Evolutionary conservation across 768 basidiomycete genomes (phyloP), one percentile per base, ranked within the genome.

Genomic region (Hygrophoropsis aurantiaca): DNA sequence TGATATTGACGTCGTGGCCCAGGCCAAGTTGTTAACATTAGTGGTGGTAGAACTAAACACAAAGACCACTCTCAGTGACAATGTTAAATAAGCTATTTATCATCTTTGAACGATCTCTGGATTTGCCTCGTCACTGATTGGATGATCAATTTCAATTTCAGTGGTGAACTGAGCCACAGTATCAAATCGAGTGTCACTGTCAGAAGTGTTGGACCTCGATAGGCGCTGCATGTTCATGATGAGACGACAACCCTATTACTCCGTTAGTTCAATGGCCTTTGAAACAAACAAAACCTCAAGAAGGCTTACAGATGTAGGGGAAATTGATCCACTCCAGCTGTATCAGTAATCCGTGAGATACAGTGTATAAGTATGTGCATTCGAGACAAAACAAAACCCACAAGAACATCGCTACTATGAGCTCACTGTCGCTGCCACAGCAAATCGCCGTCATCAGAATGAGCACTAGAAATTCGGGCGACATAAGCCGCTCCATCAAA

Each of bases 181-280:
- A 30, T 13, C 27, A 13, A 30, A 30, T 13, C 27, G 27, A 6
- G 27, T 30, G 27, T 30, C 27, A 13, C n/a, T n/a, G n/a, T n/a
- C n/a, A n/a, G n/a, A n/a, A n/a, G 11, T 11, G 18, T 7, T 15
- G 11, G 26, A 4, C n/a, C 9, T 44, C 32, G 43, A 24, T 20
- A 46, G 16, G 18, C 37, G 45, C n/a, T 35, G 35, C 21, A 46
- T 46, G 24, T 46, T 46, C 15, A 46, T 15, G 35, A 46, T 46
- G n/a, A 46, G 37, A 26, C 45, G 45, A 21, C 45, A 37, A 25
- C 45, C 45, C 45, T 46, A 21, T n/a, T 10, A 20, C 25, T 40
- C 19, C 8, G 26, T 18, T n/a, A 40, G 27, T 38, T 8, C 16
- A 38, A 38, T 7, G 6, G 36, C 36, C n/a, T 8, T 38, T 16